Percentiles rank a stretch among this genome's conserved stretches.
Conservation (phyloP, 1,139 yeast species). For the Zygoascus sp. region DNA sequence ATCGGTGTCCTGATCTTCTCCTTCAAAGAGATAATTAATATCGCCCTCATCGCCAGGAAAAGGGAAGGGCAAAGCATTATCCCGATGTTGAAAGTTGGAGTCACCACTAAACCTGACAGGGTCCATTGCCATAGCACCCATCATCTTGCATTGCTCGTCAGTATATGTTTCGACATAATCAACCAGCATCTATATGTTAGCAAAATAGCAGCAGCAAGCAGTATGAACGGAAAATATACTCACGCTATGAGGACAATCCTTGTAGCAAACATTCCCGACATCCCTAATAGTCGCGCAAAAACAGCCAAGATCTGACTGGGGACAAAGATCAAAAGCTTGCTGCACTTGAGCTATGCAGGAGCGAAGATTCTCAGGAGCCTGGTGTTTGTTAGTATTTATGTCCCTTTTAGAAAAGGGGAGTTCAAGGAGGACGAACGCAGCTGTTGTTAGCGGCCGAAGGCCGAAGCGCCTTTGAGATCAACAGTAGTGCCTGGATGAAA, state of each 20-base stretch:
- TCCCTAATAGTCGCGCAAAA: slow-evolving; percentile 24
- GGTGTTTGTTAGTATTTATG: background rate
- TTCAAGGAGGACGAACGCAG: slow-evolving; percentile 7
- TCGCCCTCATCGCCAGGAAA: slow-evolving; percentile 18
- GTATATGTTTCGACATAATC: slow-evolving; percentile 16
- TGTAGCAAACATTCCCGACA: slow-evolving; percentile 21
- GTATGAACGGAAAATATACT: slow-evolving; percentile 5
- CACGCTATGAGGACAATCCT: slow-evolving; percentile 22
- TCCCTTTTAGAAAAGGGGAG: background rate
- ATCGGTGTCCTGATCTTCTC: slow-evolving; percentile 11
- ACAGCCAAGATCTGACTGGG: slow-evolving; percentile 22
- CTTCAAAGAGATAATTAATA: slow-evolving; percentile 11
- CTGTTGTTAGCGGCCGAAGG: background rate
- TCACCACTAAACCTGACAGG: slow-evolving; percentile 26
- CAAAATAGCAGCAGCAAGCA: background rate
- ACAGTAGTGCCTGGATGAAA: background rate
- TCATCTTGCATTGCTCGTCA: slow-evolving; percentile 19
- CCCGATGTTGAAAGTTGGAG: slow-evolving; percentile 25
- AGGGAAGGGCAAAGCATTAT: slow-evolving; percentile 22
- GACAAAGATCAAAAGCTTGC: slow-evolving; percentile 18
- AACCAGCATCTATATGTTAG: slow-evolving; percentile 8
- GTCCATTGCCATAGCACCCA: slow-evolving; percentile 14
- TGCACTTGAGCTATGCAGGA: slow-evolving; percentile 13
- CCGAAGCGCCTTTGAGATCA: background rate
- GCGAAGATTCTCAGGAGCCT: slow-evolving; percentile 11